phyloP scores from a whole-genome alignment of 2,329 filamentous ascomycete genomes.

The Chaetomium sp. region DNA sequence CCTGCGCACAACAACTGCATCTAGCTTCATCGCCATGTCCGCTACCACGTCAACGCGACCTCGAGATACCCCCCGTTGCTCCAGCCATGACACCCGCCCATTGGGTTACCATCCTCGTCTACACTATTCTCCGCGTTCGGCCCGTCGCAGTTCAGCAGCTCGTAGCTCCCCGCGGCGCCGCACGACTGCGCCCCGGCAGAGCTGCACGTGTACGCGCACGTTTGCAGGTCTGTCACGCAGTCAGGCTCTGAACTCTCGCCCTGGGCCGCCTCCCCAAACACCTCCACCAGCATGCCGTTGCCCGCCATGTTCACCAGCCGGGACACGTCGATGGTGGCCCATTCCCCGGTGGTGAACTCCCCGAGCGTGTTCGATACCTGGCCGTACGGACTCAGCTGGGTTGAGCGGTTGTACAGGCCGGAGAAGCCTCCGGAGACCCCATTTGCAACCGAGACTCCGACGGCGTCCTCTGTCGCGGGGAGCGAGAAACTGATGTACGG shows the following conservation, averaged over 20 bases:
- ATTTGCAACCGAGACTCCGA: not conserved
- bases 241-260: not conserved
- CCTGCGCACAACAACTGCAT: not conserved
- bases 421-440: not conserved
- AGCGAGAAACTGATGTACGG: conserved; percentile 1
- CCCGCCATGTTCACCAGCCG: not conserved
- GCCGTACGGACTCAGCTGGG: not conserved
- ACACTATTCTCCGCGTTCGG: not conserved
- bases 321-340: not conserved
- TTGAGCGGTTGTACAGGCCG: not conserved
- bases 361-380: not conserved
- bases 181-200: not conserved
- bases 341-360: not conserved
- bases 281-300: not conserved
- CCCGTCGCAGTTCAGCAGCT: not conserved
- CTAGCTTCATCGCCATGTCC: not conserved
- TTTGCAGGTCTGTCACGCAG: not conserved
- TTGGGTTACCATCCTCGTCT: not conserved
- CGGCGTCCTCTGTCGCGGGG: not conserved
- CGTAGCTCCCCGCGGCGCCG: not conserved
- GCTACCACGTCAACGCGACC: not conserved
- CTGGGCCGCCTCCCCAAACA: not conserved
- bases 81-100: not conserved
- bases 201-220: not conserved
- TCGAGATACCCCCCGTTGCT: not conserved